Evolutionary conservation across 768 basidiomycete genomes (phyloP), one percentile per base, ranked within the genome.

Genomic region (Lactifluus hygrophoroides): DNA sequence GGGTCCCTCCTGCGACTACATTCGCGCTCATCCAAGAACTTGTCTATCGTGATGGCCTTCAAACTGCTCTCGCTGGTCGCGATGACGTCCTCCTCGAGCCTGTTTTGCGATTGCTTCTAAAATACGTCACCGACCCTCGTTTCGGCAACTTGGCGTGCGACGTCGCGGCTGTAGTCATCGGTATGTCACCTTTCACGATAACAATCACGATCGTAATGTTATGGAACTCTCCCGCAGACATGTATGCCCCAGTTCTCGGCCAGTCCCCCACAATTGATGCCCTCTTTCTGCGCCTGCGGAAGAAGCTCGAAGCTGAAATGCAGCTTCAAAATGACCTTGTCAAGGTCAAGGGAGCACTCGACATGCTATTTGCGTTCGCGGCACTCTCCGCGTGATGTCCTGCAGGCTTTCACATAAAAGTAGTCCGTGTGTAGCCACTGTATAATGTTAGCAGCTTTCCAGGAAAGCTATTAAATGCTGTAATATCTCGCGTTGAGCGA

Each of bases 81-180:
- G 94, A 98, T 67, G 96, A 98, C 68, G 86, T 97, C 46, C 77
- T 95, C 11, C 76, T 99, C 5, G 93, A 96, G 67, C 94, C 95
- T 2, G 77, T 98, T 35, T 79, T 99, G n/a, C 80, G 84, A 3
- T 79, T 97, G 37, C 77, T 98, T 23, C 73, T 92, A 54, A 90
- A 90, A 68, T 80, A 97, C 69, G 79, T 95, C 55, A 76, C 85
- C 5, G 92, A 96, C 73, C 90, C 93, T 34, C 84, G 94, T 27
- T 98, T 96, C 67, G 93, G 93, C n/a, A 84, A 87, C 60, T 77
- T 91, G 70, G 93, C 86, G 13, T 85, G 87, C 62, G 88, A 94
- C 63, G 77, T 96, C 37, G 80, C 88, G 17, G 76, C 77, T 17
- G 73, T 97, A 7, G 81, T 97, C 40, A 83, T 97, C 54, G 94